Conservation (phyloP, 768 basidiomycete species). For the Trametes punicea region DNA sequence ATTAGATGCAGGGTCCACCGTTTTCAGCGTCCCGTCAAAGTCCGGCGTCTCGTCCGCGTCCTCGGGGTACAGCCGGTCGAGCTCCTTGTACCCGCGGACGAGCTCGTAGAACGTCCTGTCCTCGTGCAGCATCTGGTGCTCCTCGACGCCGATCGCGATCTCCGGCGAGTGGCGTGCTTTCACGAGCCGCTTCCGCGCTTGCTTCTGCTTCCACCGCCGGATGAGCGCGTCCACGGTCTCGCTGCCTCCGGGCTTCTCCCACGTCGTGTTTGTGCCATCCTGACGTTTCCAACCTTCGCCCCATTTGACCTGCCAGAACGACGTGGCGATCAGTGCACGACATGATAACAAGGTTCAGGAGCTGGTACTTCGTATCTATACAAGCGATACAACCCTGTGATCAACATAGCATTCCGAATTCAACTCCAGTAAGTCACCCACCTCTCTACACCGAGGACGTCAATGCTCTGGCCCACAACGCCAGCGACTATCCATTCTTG, state of each 20-base stretch:
- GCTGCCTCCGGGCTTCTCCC: conserved; percentile 35
- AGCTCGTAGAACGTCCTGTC: conserved; percentile 27
- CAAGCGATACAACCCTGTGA: neutral
- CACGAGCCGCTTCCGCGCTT: conserved; percentile 29
- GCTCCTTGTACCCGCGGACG: conserved; percentile 13
- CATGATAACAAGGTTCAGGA: neutral
- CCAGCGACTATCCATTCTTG: conserved; percentile 17
- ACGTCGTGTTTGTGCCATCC: conserved; percentile 55
- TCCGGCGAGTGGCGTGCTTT: conserved; percentile 34
- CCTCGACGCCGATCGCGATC: conserved; percentile 39
- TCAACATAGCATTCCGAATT: neutral
- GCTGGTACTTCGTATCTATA: conserved; percentile 18
- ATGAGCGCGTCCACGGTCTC: conserved; percentile 22
- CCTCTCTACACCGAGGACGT: conserved; percentile 12
- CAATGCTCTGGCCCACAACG: conserved; percentile 21
- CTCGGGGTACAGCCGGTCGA: neutral
- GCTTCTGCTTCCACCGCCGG: conserved; percentile 34
- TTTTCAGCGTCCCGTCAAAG: conserved; percentile 1
- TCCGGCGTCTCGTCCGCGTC: neutral
- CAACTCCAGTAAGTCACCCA: neutral
- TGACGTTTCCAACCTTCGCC: conserved; percentile 42
- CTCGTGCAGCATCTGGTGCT: conserved; percentile 37
- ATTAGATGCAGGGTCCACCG: neutral
- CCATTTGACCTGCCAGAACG: conserved; percentile 45
- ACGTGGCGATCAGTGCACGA: neutral